Percentiles rank a stretch among this genome's conserved stretches.
These are phyloP conservation scores for Suhomyces xylopsoci DNA, from an alignment of 805 yeast species.

Conservation along the genomic window DNA sequence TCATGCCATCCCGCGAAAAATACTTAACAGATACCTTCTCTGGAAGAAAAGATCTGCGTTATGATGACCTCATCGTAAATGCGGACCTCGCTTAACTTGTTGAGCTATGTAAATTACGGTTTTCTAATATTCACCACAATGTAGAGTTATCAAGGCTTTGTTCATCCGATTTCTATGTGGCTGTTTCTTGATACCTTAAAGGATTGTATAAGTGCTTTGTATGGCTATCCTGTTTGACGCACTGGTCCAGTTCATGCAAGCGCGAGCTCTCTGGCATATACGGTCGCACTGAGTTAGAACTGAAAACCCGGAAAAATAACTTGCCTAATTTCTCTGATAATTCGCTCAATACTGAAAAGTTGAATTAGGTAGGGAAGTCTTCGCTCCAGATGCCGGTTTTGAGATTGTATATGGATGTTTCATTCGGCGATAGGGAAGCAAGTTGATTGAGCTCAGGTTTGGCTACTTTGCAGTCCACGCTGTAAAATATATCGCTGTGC, in stretches of 20 bases:
- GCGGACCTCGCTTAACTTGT: neutral
- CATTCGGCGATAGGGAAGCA: too few species aligned
- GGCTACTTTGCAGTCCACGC: neutral
- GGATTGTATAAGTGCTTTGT: neutral
- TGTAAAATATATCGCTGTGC: too few species aligned
- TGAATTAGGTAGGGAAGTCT: neutral
- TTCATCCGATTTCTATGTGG: neutral
- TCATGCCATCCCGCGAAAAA: neutral
- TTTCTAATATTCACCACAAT: neutral
- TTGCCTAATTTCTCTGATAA: neutral
- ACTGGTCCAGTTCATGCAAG: neutral
- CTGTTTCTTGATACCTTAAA: neutral
- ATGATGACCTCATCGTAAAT: neutral
- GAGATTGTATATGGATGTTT: too few species aligned
- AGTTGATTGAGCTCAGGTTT: too few species aligned
- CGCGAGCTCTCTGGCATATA: neutral
- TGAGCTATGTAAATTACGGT: neutral
- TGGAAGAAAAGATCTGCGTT: neutral
- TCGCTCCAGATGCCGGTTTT: neutral
- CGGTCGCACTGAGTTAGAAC: neutral
- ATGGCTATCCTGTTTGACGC: neutral
- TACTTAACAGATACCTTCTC: neutral
- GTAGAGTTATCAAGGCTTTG: neutral
- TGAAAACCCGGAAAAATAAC: neutral
- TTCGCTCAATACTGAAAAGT: neutral